Percentiles rank a stretch among this genome's conserved stretches.
Conservation (phyloP, 2,329 filamentous ascomycete genomes). For the Leptographium procerum region DNA sequence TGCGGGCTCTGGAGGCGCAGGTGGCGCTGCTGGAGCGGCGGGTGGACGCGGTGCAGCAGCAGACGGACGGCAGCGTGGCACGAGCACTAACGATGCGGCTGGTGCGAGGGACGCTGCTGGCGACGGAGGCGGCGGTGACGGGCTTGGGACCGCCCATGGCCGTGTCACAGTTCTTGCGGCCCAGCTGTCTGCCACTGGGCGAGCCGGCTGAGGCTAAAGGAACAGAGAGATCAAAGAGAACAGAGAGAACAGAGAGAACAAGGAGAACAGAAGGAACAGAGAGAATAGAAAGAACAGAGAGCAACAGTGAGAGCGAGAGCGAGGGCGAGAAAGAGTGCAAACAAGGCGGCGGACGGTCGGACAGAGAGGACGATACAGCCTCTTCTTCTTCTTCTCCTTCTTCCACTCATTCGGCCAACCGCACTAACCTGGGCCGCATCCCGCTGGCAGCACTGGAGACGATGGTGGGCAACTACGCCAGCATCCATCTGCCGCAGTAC, state of each 20-base stretch:
- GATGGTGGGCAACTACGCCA: background rate
- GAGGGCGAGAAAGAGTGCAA: background rate
- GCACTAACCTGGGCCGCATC: slow-evolving; percentile 2
- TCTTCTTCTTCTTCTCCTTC: background rate
- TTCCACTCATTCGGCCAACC: background rate
- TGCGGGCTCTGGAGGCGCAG: slow-evolving; percentile 1
- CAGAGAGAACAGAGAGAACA: too few relatives aligned
- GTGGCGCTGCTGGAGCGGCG: background rate
- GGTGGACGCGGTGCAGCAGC: background rate
- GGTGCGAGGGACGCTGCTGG: slow-evolving; percentile 1
- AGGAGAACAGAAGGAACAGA: too few relatives aligned
- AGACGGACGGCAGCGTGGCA: background rate
- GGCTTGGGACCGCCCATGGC: background rate
- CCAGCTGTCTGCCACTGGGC: background rate
- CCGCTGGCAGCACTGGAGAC: slow-evolving; percentile 1
- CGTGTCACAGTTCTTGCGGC: background rate
- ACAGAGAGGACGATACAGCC: background rate
- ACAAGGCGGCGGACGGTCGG: too few relatives aligned
- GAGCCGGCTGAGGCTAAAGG: background rate
- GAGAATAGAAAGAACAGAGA: background rate
- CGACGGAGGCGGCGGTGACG: background rate
- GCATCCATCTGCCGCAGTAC: background rate
- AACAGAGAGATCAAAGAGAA: too few relatives aligned
- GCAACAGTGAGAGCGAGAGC: background rate
- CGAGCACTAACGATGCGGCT: background rate